phyloP scores from a whole-genome alignment of 2,329 filamentous ascomycete species.

The Diaporthe longicolla region DNA sequence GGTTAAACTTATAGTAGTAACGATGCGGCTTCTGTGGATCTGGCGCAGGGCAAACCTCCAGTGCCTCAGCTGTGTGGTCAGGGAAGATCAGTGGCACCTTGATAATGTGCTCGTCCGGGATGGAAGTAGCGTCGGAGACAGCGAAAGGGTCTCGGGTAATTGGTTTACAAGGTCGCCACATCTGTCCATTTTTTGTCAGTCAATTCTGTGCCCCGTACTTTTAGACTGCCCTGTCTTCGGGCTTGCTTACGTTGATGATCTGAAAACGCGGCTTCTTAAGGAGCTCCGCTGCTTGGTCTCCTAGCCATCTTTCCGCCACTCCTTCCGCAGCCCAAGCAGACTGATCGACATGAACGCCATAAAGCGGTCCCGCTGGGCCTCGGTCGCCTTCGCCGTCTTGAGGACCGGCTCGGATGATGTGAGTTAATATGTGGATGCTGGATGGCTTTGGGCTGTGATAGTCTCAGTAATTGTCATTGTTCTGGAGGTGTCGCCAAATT shows the following conservation, averaged over 20 bases:
- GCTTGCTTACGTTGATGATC: constrained; percentile 31
- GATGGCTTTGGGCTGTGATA: constrained; percentile 24
- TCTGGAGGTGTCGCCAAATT: fast-evolving
- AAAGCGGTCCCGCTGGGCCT: constrained; percentile 1
- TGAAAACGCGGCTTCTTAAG: constrained; percentile 28
- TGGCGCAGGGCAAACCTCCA: constrained; percentile 47
- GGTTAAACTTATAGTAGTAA: constrained; percentile 43
- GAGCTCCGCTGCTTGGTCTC: constrained; percentile 25
- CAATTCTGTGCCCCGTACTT: neutral
- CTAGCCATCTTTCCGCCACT: constrained; percentile 25
- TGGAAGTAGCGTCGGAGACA: constrained; percentile 57
- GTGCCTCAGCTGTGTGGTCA: constrained; percentile 56
- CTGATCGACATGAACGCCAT: constrained; percentile 33
- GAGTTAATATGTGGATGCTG: constrained; percentile 35
- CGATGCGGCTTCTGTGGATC: constrained; percentile 46
- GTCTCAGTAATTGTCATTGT: neutral
- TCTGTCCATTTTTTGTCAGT: neutral
- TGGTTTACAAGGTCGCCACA: constrained; percentile 28
- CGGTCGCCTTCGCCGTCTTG: constrained; percentile 22
- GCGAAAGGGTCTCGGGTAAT: constrained; percentile 58
- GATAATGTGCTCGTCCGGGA: constrained; percentile 58
- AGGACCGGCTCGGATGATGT: constrained; percentile 32
- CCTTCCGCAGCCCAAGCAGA: constrained; percentile 21
- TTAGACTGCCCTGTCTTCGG: neutral
- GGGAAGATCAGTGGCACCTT: constrained; percentile 57